Base-by-base conservation (phyloP, 2,329 filamentous ascomycete genomes). In the Pseudogymnoascus sp. region DNA sequence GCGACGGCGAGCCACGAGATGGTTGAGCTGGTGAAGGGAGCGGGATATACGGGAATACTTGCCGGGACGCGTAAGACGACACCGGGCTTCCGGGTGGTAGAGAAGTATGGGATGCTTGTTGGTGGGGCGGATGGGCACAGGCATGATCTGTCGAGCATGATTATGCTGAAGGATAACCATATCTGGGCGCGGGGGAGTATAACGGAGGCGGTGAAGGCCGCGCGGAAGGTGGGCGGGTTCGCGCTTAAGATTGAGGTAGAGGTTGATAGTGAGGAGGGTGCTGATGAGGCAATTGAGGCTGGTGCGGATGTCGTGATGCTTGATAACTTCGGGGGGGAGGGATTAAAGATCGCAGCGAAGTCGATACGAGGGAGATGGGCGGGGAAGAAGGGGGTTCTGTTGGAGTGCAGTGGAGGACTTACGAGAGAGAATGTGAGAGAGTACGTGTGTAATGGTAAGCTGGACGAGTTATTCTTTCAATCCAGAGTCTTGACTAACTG, bases 121-220 rank as follows among this genome's bases (percentile, higher is more conserved):
- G 94, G 93, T 62, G 94, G 94, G 9, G 92, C 91, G 13, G 94
- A 99, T 75, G 84, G 87, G 2, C 94, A 99, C 74, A 81, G 94
- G 33, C 90, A 96, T 76, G 94, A 99, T 73, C 79, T 99, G 62
- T 89, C 86, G 73, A 84, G 87, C 66, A 97, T 99, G 94, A 92
- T 92, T 62, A 99, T 99, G 94, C 81, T 99, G 66, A 99, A 99
- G 79, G 94, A 99, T 76, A 99, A 99, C 76, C 94, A 99, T 76
- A 88, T 99, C 62, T 97, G 93, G 88, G 91, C 90, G 65, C 87
- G 89, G 60, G 88, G 88, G 26, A 90, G 88, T 71, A 97, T 99
- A 74, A 86, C 88, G 1, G 85, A 89, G 21, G 94, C 94, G 5
- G 92, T 99, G 24, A 79, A 79, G 40, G 90, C 93, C 1, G 94